A percentile compares a stretch with the other conserved stretches of the same genome.
Conservation (phyloP, 345 rosid genomes). For the Acer yangbiense region DNA sequence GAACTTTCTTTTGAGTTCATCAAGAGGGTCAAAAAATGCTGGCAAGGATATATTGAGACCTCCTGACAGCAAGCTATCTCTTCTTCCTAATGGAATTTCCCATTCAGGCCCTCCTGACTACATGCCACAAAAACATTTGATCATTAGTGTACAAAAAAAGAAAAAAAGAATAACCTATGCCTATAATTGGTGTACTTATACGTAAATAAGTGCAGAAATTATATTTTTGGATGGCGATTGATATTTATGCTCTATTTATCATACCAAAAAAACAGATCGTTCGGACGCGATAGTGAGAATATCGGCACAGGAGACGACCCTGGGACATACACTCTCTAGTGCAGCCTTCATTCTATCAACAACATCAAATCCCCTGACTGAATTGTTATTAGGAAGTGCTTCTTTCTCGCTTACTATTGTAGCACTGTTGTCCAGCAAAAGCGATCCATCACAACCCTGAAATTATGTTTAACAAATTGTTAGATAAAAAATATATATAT, state of each 20-base stretch:
- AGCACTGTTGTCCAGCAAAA: constrained; percentile 45
- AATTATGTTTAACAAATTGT: neutral
- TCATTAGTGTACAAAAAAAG: neutral
- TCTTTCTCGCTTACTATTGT: constrained; percentile 51
- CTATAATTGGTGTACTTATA: too few relatives aligned
- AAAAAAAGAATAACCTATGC: too few relatives aligned
- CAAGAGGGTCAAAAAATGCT: constrained; percentile 2
- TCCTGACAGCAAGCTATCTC: constrained; percentile 30
- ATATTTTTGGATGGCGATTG: too few relatives aligned
- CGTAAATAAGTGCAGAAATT: too few relatives aligned
- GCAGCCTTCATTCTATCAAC: constrained; percentile 54
- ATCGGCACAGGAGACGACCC: constrained; percentile 59
- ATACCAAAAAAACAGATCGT: constrained; percentile 32
- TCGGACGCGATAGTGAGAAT: constrained; percentile 32
- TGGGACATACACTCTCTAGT: constrained; percentile 49
- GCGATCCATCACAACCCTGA: constrained; percentile 65
- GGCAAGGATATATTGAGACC: constrained; percentile 10
- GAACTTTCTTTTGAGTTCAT: constrained; percentile 17
- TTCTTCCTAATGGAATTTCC: constrained; percentile 35
- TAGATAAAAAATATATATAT: too few relatives aligned
- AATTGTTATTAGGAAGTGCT: constrained; percentile 50
- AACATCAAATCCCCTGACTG: constrained; percentile 53
- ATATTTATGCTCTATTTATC: too few relatives aligned
- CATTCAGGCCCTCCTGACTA: constrained; percentile 43
- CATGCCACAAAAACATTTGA: neutral